Percentiles rank a stretch among this genome's conserved stretches.
phyloP scores from a whole-genome alignment of 352 stramenopile genomes.

The Phytophthora crassamura region DNA sequence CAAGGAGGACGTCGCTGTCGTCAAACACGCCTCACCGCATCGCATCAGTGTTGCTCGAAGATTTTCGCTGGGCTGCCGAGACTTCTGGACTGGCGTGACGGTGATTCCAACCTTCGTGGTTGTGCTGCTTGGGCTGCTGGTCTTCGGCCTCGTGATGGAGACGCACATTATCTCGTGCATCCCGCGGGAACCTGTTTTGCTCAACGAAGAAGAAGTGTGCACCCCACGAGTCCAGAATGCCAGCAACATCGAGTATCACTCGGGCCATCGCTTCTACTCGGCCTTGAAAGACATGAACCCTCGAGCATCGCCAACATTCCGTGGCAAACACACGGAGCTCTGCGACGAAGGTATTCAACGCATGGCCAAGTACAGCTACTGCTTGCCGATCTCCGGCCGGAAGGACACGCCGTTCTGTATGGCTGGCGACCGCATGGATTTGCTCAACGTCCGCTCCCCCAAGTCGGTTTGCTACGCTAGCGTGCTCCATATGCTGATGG shows the following conservation, averaged over 20 bases:
- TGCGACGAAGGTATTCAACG: constrained; percentile 22
- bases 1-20: constrained; percentile 14
- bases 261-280: constrained; percentile 30
- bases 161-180: constrained; percentile 3
- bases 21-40: not conserved
- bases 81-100: constrained; percentile 9
- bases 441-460: constrained; percentile 33
- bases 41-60: constrained; percentile 5
- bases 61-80: constrained; percentile 1
- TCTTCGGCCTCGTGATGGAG: constrained; percentile 22
- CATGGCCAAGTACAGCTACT: constrained; percentile 34
- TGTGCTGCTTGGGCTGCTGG: constrained; percentile 8
- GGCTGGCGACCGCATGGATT: constrained; percentile 48
- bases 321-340: constrained; percentile 14
- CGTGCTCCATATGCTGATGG: constrained; percentile 59
- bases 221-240: constrained; percentile 9
- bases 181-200: constrained; percentile 3
- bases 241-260: constrained; percentile 21
- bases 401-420: constrained; percentile 57
- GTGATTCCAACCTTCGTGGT: constrained; percentile 16
- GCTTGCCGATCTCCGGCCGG: constrained; percentile 54
- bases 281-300: constrained; percentile 14
- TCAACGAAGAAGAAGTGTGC: constrained; percentile 12
- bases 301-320: constrained; percentile 26
- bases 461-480: constrained; percentile 54